A percentile compares a stretch with the other conserved stretches of the same genome.
Evolutionary conservation across 2,329 filamentous ascomycete genomes (phyloP).

Genomic region (Ustilaginoidea virens): DNA sequence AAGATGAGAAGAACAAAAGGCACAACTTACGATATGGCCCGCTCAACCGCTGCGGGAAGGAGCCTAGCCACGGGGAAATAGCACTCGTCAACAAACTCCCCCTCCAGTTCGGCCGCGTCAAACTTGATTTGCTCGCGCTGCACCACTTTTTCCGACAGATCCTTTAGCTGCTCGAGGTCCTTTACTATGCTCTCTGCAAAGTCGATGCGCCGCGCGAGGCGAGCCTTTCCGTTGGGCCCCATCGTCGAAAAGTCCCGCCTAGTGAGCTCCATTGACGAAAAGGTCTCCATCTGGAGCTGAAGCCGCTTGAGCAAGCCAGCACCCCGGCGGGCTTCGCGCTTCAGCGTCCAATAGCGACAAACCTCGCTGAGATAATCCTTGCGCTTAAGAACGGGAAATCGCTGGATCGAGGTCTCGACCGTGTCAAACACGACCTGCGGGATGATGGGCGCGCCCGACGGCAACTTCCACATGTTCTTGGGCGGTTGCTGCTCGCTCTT

Average conservation of each 20-base stretch:
- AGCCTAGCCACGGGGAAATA: conserved; percentile 80
- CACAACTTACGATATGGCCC: conserved; percentile 59
- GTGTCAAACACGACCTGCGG: conserved; percentile 76
- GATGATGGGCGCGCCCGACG: conserved; percentile 88
- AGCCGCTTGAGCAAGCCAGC: conserved; percentile 85
- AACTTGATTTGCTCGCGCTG: conserved; percentile 66
- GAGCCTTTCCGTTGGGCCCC: conserved; percentile 67
- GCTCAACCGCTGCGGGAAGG: conserved; percentile 63
- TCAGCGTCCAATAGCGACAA: conserved; percentile 95
- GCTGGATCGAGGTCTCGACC: conserved; percentile 67
- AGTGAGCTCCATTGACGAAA: conserved; percentile 94
- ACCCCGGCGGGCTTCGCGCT: conserved; percentile 81
- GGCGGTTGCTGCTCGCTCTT: conserved; percentile 37
- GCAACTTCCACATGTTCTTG: conserved; percentile 62
- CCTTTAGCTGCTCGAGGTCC: conserved; percentile 64
- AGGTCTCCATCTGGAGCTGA: conserved; percentile 89
- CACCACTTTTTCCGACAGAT: conserved; percentile 55
- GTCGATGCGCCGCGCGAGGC: conserved; percentile 68
- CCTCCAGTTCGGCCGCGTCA: conserved; percentile 59
- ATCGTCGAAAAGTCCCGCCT: conserved; percentile 90
- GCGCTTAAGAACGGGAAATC: conserved; percentile 66
- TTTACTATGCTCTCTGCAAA: conserved; percentile 64
- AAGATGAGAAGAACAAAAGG: not conserved
- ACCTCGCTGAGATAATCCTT: conserved; percentile 88
- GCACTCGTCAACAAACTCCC: conserved; percentile 68